These are phyloP conservation scores for Pinus taeda DNA, from an alignment of 75 land plant species.

Conservation along the genomic window DNA sequence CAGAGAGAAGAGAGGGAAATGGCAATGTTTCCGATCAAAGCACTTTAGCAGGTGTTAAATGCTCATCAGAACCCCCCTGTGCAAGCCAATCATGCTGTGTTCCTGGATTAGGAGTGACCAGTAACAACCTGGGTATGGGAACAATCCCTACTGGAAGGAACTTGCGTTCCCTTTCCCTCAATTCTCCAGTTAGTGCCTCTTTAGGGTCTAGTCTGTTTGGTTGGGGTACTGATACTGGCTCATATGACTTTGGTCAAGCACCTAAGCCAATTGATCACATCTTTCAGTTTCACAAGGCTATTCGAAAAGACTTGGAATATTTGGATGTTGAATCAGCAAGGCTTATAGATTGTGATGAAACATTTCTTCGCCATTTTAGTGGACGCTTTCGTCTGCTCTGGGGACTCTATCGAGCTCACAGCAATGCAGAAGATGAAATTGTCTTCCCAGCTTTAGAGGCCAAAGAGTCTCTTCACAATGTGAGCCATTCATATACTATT, in stretches of 20 bases:
- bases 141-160: constrained; percentile 34
- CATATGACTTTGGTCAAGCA: constrained; percentile 22
- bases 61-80: constrained; percentile 14
- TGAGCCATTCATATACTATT: constrained; percentile 82
- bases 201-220: constrained; percentile 61
- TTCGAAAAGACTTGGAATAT: constrained; percentile 77
- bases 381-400: constrained; percentile 76
- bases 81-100: constrained; percentile 49
- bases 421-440: constrained; percentile 94
- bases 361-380: constrained; percentile 67
- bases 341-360: constrained; percentile 52
- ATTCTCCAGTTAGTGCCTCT: constrained; percentile 44
- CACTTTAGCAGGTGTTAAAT: background rate
- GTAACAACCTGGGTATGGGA: constrained; percentile 27
- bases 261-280: constrained; percentile 75
- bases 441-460: constrained; percentile 89
- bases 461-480: constrained; percentile 84
- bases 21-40: background rate
- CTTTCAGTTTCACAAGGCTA: constrained; percentile 88
- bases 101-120: constrained; percentile 53
- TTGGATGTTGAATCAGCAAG: constrained; percentile 79
- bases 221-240: constrained; percentile 42
- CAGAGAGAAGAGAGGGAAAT: constrained; percentile 4
- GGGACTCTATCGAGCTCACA: constrained; percentile 86
- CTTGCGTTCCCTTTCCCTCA: constrained; percentile 36